These are phyloP conservation scores for Coelastrella sp. DNA, from an alignment of 139 green algal species.

Conservation along the genomic window DNA sequence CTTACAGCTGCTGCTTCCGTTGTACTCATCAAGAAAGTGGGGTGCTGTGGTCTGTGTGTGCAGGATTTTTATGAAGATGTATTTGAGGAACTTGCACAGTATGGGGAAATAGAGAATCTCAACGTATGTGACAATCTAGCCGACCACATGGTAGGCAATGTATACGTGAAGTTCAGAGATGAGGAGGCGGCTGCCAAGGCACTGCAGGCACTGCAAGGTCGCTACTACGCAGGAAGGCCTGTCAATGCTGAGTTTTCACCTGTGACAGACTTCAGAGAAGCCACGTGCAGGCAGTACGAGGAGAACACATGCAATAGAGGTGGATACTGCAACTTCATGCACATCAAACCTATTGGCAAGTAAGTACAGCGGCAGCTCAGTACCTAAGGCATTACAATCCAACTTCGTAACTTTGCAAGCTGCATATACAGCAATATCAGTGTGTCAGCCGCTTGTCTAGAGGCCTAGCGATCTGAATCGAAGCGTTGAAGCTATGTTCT, in stretches of 20 bases:
- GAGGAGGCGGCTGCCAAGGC: constrained; percentile 86
- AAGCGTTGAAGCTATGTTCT: not conserved
- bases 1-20: no score
- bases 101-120: constrained; percentile 95
- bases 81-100: constrained; percentile 95
- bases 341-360: constrained; percentile 94
- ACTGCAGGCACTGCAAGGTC: constrained; percentile 73
- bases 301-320: constrained; percentile 97
- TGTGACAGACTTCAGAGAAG: constrained; percentile 98
- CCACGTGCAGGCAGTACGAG: constrained; percentile 97
- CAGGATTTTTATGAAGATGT: constrained; percentile 99
- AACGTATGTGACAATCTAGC: constrained; percentile 99
- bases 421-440: no score
- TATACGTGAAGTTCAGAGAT: constrained; percentile 96
- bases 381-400: no score
- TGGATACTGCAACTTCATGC: constrained; percentile 99
- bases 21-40: no score
- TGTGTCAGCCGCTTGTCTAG: no score
- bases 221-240: constrained; percentile 91
- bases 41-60: not conserved
- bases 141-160: constrained; percentile 97
- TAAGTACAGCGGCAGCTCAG: no score
- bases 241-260: constrained; percentile 96
- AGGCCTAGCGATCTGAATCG: no score
- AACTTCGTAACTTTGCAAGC: no score